Evolutionary conservation across 257 asterid species (phyloP).

Genomic region (Solanum clarkiae): DNA sequence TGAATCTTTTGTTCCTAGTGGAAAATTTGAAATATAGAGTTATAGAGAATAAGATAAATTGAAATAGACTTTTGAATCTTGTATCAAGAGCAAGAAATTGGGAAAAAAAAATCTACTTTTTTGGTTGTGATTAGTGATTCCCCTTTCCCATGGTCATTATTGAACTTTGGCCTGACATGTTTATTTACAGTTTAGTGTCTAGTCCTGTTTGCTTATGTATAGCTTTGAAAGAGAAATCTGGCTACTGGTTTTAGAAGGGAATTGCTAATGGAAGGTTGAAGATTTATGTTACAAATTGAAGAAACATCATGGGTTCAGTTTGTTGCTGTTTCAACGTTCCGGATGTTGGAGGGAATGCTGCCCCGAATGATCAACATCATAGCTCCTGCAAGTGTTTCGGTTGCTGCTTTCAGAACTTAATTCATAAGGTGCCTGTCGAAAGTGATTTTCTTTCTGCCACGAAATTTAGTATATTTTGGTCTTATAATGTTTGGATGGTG

Average conservation of each 20-base stretch:
- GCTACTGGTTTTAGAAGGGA: background rate
- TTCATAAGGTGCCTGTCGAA: slow-evolving; percentile 19
- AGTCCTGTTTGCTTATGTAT: background rate
- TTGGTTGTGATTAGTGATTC: background rate
- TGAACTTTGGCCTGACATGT: background rate
- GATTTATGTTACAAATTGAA: background rate
- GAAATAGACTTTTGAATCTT: background rate
- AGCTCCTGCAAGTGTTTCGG: slow-evolving; percentile 6
- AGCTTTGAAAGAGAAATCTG: background rate
- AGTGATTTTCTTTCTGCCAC: background rate
- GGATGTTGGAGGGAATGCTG: background rate
- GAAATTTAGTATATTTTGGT: background rate
- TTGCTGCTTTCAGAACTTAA: slow-evolving; percentile 20
- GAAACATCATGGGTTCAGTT: slow-evolving; percentile 31
- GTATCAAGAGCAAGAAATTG: background rate
- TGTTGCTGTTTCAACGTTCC: slow-evolving; percentile 28
- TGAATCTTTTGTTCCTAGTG: background rate
- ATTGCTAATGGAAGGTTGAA: background rate
- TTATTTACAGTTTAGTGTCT: background rate
- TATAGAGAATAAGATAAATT: background rate
- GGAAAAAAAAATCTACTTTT: background rate
- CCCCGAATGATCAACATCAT: slow-evolving; percentile 1
- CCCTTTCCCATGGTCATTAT: background rate
- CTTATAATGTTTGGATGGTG: background rate
- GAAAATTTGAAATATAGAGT: too few relatives aligned